Percentiles rank a stretch among this genome's conserved stretches.
Conservation (phyloP, 495 filamentous ascomycete genomes). For the Aspergillus conjunctus region DNA sequence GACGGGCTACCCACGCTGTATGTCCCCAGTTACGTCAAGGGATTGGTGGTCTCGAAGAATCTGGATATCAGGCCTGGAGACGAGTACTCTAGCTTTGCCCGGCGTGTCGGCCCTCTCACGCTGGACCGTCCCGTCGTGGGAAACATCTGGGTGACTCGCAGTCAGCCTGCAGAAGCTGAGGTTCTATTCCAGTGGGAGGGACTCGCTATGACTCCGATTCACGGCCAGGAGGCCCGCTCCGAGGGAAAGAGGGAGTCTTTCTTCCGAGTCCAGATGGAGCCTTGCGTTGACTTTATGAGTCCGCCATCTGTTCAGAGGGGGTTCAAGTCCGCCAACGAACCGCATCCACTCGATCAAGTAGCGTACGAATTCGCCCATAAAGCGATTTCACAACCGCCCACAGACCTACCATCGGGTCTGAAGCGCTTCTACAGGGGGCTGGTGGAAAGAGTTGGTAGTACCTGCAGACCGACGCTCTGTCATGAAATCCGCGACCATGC, state of each 20-base stretch:
- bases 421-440: no score
- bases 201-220: slow-evolving; percentile 1
- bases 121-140: background rate
- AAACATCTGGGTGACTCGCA: background rate
- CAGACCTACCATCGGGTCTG: no score
- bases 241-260: background rate
- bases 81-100: background rate
- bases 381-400: no score
- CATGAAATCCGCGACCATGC: background rate
- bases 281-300: background rate
- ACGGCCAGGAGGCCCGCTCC: background rate
- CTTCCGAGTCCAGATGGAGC: background rate
- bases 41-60: background rate
- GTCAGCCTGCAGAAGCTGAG: background rate
- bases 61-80: background rate
- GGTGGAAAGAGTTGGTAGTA: background rate
- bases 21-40: slow-evolving; percentile 1
- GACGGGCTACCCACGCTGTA: background rate
- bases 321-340: background rate
- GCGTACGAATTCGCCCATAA: no score
- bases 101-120: background rate
- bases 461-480: background rate
- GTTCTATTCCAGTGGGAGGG: background rate
- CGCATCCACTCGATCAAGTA: no score
- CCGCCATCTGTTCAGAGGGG: background rate